Evolutionary conservation across 768 basidiomycete genomes (phyloP).

Genomic region (Cystobasidium tubakii): DNA sequence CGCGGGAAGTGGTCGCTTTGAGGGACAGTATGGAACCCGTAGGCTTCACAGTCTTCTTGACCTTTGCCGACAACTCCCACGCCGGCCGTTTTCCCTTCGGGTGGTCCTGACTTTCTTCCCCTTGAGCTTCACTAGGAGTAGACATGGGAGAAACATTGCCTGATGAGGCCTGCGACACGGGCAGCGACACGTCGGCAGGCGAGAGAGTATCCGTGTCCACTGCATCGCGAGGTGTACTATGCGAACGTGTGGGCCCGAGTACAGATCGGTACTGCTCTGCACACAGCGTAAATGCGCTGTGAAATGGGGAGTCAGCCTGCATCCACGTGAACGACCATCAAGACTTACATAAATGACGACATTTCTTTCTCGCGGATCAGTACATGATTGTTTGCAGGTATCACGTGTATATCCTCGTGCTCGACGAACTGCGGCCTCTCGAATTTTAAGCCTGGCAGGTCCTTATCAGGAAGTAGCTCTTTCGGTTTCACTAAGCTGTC

Average conservation of each 20-base stretch:
- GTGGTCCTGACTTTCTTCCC: neutral
- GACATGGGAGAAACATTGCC: neutral
- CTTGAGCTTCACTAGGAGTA: neutral
- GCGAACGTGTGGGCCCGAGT: neutral
- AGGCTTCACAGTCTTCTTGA: constrained; percentile 5
- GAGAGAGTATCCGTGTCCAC: neutral
- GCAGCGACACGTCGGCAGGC: neutral
- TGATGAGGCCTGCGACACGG: neutral
- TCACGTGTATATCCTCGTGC: neutral
- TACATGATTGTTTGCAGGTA: neutral
- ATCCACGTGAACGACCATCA: neutral
- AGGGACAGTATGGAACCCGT: neutral
- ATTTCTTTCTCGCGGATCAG: neutral
- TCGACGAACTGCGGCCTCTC: neutral
- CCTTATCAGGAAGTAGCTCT: neutral
- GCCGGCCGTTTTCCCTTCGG: neutral
- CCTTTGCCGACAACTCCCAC: neutral
- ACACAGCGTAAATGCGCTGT: neutral
- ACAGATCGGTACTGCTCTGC: neutral
- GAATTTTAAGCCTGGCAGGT: neutral
- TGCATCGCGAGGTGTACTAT: neutral
- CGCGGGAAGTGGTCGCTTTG: neutral
- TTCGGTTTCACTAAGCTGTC: neutral
- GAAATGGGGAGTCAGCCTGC: neutral
- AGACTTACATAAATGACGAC: constrained; percentile 3